Base-by-base conservation (phyloP, 108 stramenopile genomes). In the Skeletonema grethae region DNA sequence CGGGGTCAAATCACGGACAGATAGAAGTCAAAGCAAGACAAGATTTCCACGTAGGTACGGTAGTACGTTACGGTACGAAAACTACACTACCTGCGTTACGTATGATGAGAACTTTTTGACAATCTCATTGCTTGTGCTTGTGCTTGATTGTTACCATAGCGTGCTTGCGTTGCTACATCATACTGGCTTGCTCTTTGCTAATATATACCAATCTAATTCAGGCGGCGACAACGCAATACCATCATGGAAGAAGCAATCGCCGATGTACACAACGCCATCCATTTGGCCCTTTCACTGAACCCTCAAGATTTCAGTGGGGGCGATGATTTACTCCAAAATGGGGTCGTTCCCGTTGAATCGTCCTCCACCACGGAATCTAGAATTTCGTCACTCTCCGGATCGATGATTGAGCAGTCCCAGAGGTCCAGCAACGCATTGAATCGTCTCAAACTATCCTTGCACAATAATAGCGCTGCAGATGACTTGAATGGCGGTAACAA, bases 351-450 rank as follows among this genome's bases (percentile, higher is more conserved):
- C 2, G 24, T 28, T 18, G 36, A 57, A 16, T 35, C 16, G 20
- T 70, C 58, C 22, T 76, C 65, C 61, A 22, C 32, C 4, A 25
- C 43, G 6, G 28, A 36, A 2, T 65, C 60, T 5, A 57, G 65
- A 55, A 56, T 67, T 46, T 68, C 75, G 15, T 76, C 75, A 28
- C 75, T 76, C 32, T 76, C 75, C 12, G 75, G 67, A 57, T 76
- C 75, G 2, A 46, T 76, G 28, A 61, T 60, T 16, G 72, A 73
- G 16, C 32, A 55, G 16, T 31, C 63, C 11, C 8, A n/a, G 22
- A 32, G 31, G 30, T 15, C 57, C 57, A 18, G 13, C 32, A 36
- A 28, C 32, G 29, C 72, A n/a, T 57, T 63, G 53, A 53, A 63
- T 46, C 62, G 72, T 13, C 39, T 57, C 32, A 59, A 24, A 32